phyloP scores from a whole-genome alignment of 129 eudicot genomes.

The Saposhnikovia divaricata region DNA sequence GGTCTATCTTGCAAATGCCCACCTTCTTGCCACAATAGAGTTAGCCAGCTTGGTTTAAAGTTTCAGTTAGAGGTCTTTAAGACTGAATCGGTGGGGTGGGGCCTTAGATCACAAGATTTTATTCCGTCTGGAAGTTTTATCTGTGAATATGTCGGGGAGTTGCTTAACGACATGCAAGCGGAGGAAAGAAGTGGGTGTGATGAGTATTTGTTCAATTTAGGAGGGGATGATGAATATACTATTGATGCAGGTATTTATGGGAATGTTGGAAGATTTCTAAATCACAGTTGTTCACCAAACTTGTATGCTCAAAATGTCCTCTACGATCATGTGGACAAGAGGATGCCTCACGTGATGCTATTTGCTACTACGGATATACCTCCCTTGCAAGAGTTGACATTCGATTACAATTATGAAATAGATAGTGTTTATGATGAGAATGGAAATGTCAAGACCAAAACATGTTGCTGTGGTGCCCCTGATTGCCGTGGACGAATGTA shows the following conservation, averaged over 20 bases:
- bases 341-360: constrained; percentile 38
- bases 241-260: constrained; percentile 37
- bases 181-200: constrained; percentile 16
- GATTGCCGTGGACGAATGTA: constrained; percentile 26
- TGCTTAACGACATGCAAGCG: constrained; percentile 22
- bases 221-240: constrained; percentile 16
- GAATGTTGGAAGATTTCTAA: constrained; percentile 40
- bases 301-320: constrained; percentile 36
- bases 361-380: constrained; percentile 31
- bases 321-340: constrained; percentile 26
- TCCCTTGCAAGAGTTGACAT: constrained; percentile 28
- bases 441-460: constrained; percentile 27
- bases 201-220: constrained; percentile 32
- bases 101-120: constrained; percentile 25
- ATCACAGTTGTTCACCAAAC: constrained; percentile 49
- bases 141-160: constrained; percentile 38
- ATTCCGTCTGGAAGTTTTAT: constrained; percentile 32
- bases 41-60: constrained; percentile 30
- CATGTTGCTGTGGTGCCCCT: constrained; percentile 29
- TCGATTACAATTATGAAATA: constrained; percentile 25
- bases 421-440: constrained; percentile 23
- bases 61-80: constrained; percentile 33
- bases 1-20: constrained; percentile 46
- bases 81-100: constrained; percentile 39
- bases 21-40: constrained; percentile 39